Base-by-base conservation (phyloP, 192 early-diverging fungal genomes). In the Coemansia sp. region DNA sequence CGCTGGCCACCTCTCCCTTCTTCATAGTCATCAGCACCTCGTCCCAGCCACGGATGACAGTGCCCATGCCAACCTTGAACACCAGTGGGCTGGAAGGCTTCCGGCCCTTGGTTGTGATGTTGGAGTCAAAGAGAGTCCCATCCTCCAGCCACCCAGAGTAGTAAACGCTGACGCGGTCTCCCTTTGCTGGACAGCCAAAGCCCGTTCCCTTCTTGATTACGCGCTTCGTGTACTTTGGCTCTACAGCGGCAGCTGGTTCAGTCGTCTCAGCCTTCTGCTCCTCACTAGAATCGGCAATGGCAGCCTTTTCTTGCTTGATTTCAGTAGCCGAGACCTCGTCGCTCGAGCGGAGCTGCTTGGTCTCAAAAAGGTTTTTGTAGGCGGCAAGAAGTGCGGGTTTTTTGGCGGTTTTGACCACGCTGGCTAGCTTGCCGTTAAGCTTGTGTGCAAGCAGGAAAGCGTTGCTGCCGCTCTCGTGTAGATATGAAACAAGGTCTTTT, bases 61-160 rank as follows among this genome's bases (percentile, higher is more conserved):
- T 90, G n/a, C 93, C 93, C n/a, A 92, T 92, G 66, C 96, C 96
- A 70, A 99, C 78, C 70, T 86, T 90, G 81, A 93, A 93, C 34
- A 83, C 76, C 34, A 95, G 77, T 3, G 91, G 88, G 33, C 73
- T 66, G n/a, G 79, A 76, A 61, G 87, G 85, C 85, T 89, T 91
- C 67, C 87, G 83, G 40, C 79, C 80, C 66, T 73, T 77, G 42
- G 72, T 67, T 28, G 67, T 66, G 20, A 79, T 76, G 69, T 91
- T 92, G 39, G 83, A 84, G 66, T 91, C 90, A 65, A 91, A 91
- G 13, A 90, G 77, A 23, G 76, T 85, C 37, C 91, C 91, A 63
- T 91, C 83, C 53, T 87, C 84, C 65, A 92, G 78, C 64, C 62
- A 78, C 9, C 91, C 91, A 8, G 90, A 90, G 73, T 92, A 92